Evolutionary conservation across 805 yeast species (phyloP).

Genomic region (Candida awuae): DNA sequence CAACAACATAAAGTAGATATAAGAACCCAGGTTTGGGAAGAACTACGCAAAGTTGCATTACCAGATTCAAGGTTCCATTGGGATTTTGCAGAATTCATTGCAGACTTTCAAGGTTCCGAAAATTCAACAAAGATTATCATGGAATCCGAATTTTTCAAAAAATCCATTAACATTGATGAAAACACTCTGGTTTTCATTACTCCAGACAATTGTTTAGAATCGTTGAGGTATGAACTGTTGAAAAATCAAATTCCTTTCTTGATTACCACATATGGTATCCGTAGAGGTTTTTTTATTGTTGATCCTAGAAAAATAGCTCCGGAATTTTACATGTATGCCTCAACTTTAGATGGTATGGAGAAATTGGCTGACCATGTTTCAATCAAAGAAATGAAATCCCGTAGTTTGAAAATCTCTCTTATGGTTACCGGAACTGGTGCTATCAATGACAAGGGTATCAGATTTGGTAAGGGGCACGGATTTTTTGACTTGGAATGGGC

Average conservation of each 20-base stretch:
- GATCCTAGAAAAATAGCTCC: slow-evolving; percentile 21
- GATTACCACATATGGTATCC: slow-evolving; percentile 27
- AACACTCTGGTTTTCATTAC: slow-evolving; percentile 21
- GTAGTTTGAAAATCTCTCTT: slow-evolving; percentile 15
- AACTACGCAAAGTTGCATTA: slow-evolving; percentile 24
- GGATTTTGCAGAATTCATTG: slow-evolving; percentile 27
- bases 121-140: slow-evolving; percentile 17
- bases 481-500: slow-evolving; percentile 29
- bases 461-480: slow-evolving; percentile 29
- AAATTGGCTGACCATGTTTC: slow-evolving; percentile 18
- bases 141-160: slow-evolving; percentile 1
- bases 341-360: slow-evolving; percentile 28
- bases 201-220: slow-evolving; percentile 27
- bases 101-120: slow-evolving; percentile 26
- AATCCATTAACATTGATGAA: background rate
- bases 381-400: slow-evolving; percentile 14
- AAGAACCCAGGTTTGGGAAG: slow-evolving; percentile 23
- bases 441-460: slow-evolving; percentile 23
- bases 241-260: slow-evolving; percentile 21
- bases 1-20: slow-evolving; percentile 21
- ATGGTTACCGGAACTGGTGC: slow-evolving; percentile 30
- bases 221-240: slow-evolving; percentile 20
- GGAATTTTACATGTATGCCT: slow-evolving; percentile 18
- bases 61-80: slow-evolving; percentile 27
- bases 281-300: slow-evolving; percentile 23